These are phyloP conservation scores for Isabelozyma rhagii DNA, from an alignment of 805 yeast genomes.

Conservation along the genomic window DNA sequence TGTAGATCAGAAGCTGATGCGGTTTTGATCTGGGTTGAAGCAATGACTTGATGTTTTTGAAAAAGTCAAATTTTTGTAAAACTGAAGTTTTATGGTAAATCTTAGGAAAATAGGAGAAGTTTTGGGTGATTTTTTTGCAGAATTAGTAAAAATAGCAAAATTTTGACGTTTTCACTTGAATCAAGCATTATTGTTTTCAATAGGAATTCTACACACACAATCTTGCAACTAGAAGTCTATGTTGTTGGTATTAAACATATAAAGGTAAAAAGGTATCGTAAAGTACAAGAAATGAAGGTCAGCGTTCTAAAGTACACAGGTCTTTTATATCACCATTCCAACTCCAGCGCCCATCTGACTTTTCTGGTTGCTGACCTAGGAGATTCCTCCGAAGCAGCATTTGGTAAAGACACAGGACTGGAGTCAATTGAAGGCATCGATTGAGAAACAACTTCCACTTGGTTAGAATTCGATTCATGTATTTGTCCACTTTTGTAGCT, in stretches of 20 bases:
- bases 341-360: slow-evolving; percentile 31
- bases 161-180: too few species aligned
- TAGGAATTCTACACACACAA: too few species aligned
- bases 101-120: neutral
- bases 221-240: too few species aligned
- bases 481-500: slow-evolving; percentile 10
- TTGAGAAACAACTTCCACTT: neutral
- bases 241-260: neutral
- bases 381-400: neutral
- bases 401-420: neutral
- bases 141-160: neutral
- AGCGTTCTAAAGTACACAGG: neutral
- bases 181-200: too few species aligned
- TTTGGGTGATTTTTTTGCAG: neutral
- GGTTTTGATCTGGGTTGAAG: too few species aligned
- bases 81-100: neutral
- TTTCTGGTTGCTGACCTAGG: slow-evolving; percentile 6
- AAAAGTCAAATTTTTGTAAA: neutral
- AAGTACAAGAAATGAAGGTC: neutral
- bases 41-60: neutral
- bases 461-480: neutral
- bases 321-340: slow-evolving; percentile 29
- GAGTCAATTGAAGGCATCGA: neutral
- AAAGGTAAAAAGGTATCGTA: neutral
- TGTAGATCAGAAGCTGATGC: too few species aligned